Percentiles rank a stretch among this genome's conserved stretches.
Evolutionary conservation across 2,329 filamentous ascomycete genomes (phyloP).

Genomic region (Penicillium brevicompactum): DNA sequence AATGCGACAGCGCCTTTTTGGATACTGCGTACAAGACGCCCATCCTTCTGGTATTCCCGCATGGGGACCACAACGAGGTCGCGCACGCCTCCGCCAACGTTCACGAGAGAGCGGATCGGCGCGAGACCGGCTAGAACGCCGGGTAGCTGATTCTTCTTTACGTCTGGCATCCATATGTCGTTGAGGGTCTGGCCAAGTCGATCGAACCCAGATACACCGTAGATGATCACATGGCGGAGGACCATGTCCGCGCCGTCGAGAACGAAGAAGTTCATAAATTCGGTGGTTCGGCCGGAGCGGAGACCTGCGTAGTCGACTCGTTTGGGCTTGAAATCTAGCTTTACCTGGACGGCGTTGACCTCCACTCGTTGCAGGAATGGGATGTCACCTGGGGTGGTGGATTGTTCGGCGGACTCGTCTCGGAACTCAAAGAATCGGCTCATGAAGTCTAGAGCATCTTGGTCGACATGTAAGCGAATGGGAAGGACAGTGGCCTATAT

Average conservation of each 20-base stretch:
- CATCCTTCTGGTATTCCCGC: slow-evolving; percentile 90
- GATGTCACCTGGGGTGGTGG: slow-evolving; percentile 66
- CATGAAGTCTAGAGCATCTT: slow-evolving; percentile 96
- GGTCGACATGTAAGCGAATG: slow-evolving; percentile 88
- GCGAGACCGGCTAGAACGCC: slow-evolving; percentile 86
- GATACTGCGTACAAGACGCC: slow-evolving; percentile 85
- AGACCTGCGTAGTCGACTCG: slow-evolving; percentile 94
- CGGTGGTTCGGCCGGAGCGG: slow-evolving; percentile 88
- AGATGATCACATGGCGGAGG: slow-evolving; percentile 85
- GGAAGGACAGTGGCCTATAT: slow-evolving; percentile 70
- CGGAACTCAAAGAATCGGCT: slow-evolving; percentile 98
- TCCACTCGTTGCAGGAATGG: slow-evolving; percentile 91
- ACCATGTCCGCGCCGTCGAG: slow-evolving; percentile 86
- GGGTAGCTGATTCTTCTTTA: slow-evolving; percentile 84
- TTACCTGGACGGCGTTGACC: slow-evolving; percentile 78
- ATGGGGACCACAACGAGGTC: slow-evolving; percentile 89
- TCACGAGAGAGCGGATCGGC: slow-evolving; percentile 85
- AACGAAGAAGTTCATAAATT: slow-evolving; percentile 98
- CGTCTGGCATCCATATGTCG: slow-evolving; percentile 94
- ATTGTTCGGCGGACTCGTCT: slow-evolving; percentile 62
- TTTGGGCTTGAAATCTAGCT: slow-evolving; percentile 96
- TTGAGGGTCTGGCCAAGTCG: slow-evolving; percentile 86
- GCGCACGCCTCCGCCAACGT: slow-evolving; percentile 82
- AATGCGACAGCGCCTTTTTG: slow-evolving; percentile 89
- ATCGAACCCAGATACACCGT: slow-evolving; percentile 89